Conservation (phyloP, 2,329 filamentous ascomycete species). For the Zasmidium cellare region DNA sequence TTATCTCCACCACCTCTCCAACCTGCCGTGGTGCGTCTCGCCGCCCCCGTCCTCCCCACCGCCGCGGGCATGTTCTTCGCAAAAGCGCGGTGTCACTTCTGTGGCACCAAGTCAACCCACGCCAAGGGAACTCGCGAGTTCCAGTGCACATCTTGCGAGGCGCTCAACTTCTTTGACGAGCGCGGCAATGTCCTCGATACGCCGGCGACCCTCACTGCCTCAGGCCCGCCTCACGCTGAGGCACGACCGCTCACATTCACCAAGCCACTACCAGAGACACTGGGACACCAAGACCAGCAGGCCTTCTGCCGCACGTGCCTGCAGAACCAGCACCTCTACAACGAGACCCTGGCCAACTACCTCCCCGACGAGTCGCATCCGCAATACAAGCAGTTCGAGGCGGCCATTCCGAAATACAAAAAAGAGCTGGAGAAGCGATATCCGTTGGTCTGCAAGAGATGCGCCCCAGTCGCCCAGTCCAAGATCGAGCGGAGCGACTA, state of each 20-base stretch:
- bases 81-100: constrained; percentile 71
- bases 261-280: constrained; percentile 26
- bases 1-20: neutral
- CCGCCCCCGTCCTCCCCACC: neutral
- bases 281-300: constrained; percentile 40
- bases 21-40: neutral
- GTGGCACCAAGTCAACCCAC: constrained; percentile 66
- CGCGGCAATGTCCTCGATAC: constrained; percentile 89
- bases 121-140: constrained; percentile 66
- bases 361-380: constrained; percentile 66
- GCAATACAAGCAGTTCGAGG: constrained; percentile 67
- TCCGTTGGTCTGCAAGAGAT: constrained; percentile 82
- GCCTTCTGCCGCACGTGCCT: constrained; percentile 76
- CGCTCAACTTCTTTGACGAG: constrained; percentile 87
- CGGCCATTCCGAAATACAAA: constrained; percentile 68
- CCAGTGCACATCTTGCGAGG: constrained; percentile 75
- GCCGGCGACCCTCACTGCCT: constrained; percentile 58
- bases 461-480: constrained; percentile 69
- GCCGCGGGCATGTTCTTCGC: constrained; percentile 22
- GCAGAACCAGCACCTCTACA: constrained; percentile 84
- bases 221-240: constrained; percentile 15
- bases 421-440: constrained; percentile 76
- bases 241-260: constrained; percentile 26
- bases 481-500: constrained; percentile 34
- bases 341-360: constrained; percentile 75